These are phyloP conservation scores for Pichiaceae sp. DNA, from an alignment of 1,139 yeast genomes.

Conservation along the genomic window DNA sequence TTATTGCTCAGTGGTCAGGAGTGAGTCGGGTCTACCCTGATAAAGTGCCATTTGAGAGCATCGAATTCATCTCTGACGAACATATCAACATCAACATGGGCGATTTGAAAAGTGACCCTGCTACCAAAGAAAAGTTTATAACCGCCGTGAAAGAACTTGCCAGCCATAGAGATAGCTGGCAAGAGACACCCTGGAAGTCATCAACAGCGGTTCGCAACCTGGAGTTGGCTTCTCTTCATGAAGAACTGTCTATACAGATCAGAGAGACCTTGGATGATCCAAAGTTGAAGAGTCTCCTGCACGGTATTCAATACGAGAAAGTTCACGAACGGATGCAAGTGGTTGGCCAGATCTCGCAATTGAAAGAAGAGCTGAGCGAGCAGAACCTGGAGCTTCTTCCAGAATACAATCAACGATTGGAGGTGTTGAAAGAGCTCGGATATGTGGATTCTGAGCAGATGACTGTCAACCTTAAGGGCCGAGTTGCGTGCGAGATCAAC, in stretches of 20 bases:
- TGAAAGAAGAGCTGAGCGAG: slow-evolving; percentile 64
- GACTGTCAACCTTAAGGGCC: slow-evolving; percentile 72
- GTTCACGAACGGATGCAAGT: slow-evolving; percentile 40
- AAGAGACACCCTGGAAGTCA: slow-evolving; percentile 35
- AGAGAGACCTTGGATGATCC: slow-evolving; percentile 13
- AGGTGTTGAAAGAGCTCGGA: slow-evolving; percentile 63
- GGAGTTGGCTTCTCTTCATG: slow-evolving; percentile 30
- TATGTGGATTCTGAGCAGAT: slow-evolving; percentile 51
- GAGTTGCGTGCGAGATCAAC: slow-evolving; percentile 66
- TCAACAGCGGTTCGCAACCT: slow-evolving; percentile 44
- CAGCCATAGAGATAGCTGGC: slow-evolving; percentile 34
- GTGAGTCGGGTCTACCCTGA: not conserved
- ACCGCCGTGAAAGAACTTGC: slow-evolving; percentile 35
- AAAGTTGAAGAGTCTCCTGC: slow-evolving; percentile 31
- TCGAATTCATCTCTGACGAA: slow-evolving; percentile 45
- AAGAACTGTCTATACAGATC: slow-evolving; percentile 20
- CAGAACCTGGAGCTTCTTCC: slow-evolving; percentile 87
- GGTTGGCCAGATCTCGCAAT: slow-evolving; percentile 41
- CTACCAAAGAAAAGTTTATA: slow-evolving; percentile 32
- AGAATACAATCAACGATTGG: slow-evolving; percentile 83
- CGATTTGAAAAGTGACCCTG: slow-evolving; percentile 22
- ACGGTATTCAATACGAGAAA: slow-evolving; percentile 35
- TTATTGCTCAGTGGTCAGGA: not conserved
- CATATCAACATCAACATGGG: slow-evolving; percentile 28
- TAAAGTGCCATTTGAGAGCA: slow-evolving; percentile 6